A percentile compares a stretch with the other conserved stretches of the same genome.
Conservation (phyloP, 179 eudicot genomes). For the Drosera spatulata region DNA sequence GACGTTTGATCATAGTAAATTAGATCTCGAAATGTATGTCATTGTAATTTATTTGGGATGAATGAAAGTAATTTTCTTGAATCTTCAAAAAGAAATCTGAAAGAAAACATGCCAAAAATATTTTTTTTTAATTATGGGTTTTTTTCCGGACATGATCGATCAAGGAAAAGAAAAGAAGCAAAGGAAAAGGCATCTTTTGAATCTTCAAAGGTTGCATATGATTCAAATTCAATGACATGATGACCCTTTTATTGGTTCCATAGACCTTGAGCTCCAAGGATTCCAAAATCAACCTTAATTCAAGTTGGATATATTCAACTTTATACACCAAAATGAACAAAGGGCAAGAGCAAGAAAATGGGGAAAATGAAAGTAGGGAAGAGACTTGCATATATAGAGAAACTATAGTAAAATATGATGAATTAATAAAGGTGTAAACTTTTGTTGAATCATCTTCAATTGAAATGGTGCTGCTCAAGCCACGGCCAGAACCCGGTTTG, state of each 20-base stretch:
- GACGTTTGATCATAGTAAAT: too few species aligned
- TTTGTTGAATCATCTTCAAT: slow-evolving; percentile 18
- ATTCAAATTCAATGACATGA: slow-evolving; percentile 1
- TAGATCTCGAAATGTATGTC: too few species aligned
- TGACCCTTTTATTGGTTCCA: slow-evolving; percentile 6
- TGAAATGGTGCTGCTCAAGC: slow-evolving; percentile 77
- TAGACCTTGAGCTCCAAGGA: slow-evolving; percentile 5
- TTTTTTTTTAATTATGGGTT: too few species aligned
- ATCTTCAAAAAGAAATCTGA: not conserved
- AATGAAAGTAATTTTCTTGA: too few species aligned
- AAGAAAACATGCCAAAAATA: not conserved
- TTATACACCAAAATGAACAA: slow-evolving; percentile 22
- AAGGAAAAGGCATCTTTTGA: not conserved
- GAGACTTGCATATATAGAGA: not conserved
- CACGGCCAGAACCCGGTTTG: slow-evolving; percentile 87
- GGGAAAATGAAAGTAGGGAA: not conserved
- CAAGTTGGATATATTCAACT: slow-evolving; percentile 16
- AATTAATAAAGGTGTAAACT: not conserved
- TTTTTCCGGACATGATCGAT: not conserved
- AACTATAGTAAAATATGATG: not conserved
- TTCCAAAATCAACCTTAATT: slow-evolving; percentile 10
- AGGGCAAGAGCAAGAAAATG: not conserved
- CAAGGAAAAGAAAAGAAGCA: not conserved
- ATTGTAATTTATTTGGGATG: too few species aligned
- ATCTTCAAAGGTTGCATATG: not conserved